These are phyloP conservation scores for Gossypium herbaceum DNA, from an alignment of 345 rosid species.

Conservation along the genomic window DNA sequence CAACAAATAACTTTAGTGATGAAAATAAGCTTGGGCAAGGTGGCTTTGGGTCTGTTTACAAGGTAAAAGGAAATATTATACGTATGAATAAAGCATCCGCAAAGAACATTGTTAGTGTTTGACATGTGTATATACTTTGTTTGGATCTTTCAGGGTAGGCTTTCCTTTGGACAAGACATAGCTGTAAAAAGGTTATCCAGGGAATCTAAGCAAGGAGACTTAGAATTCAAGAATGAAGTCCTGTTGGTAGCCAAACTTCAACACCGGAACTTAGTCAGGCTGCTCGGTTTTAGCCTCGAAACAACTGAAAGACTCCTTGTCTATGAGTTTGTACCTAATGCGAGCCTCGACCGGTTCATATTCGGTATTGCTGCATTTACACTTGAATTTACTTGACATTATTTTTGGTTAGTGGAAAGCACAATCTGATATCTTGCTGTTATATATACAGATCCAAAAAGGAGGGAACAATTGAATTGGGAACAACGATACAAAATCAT, in stretches of 20 bases:
- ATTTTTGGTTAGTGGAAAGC: background rate
- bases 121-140: background rate
- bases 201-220: conserved; percentile 2
- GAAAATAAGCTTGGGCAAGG: conserved; percentile 12
- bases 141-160: background rate
- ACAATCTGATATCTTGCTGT: background rate
- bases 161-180: background rate
- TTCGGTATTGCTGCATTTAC: background rate
- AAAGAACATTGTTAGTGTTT: background rate
- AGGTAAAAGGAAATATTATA: conserved; percentile 5
- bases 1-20: conserved; percentile 10
- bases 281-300: conserved; percentile 6
- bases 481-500: conserved; percentile 22
- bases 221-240: conserved; percentile 15
- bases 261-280: conserved; percentile 9
- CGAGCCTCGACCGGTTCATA: conserved; percentile 5
- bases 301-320: background rate
- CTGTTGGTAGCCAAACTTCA: conserved; percentile 12
- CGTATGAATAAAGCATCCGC: background rate
- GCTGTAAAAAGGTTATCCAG: conserved; percentile 11
- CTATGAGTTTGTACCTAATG: conserved; percentile 10
- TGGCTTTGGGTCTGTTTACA: conserved; percentile 13
- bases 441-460: background rate
- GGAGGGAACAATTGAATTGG: conserved; percentile 7
- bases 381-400: background rate